phyloP scores from a whole-genome alignment of 495 filamentous ascomycete species.

The Tuber microsphaerosporum region DNA sequence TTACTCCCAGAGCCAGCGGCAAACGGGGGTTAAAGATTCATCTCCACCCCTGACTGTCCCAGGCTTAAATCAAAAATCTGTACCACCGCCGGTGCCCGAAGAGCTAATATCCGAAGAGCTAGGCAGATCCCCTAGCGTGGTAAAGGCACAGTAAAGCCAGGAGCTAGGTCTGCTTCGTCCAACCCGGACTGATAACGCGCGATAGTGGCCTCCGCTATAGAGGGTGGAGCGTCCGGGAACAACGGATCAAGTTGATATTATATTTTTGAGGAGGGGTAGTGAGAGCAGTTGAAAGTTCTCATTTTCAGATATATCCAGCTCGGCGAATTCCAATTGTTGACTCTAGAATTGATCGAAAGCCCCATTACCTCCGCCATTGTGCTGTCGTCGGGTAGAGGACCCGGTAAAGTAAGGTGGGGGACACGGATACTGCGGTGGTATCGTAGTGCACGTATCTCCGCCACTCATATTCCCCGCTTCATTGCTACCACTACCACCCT shows the following conservation, averaged over 20 bases:
- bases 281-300: conserved; percentile 1
- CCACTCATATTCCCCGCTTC: background rate
- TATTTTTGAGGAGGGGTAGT: background rate
- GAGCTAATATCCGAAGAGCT: conserved; percentile 48
- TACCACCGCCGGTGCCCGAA: background rate
- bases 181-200: conserved; percentile 26
- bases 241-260: background rate
- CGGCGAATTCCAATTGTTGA: background rate
- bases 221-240: background rate
- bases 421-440: background rate
- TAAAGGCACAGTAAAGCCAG: conserved; percentile 54
- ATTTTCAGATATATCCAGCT: background rate
- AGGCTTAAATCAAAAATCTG: background rate
- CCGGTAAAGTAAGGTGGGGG: background rate
- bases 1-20: background rate
- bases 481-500: conserved; percentile 15
- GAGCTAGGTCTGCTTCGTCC: conserved; percentile 46
- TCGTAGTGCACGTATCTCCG: background rate
- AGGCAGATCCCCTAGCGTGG: conserved; percentile 53
- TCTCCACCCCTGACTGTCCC: background rate
- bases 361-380: background rate
- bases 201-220: conserved; percentile 6
- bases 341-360: conserved; percentile 1
- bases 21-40: background rate
- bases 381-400: background rate